Percentiles rank a stretch among this genome's conserved stretches.
Conservation (phyloP, 2,329 filamentous ascomycete genomes). For the Cercospora sojina region DNA sequence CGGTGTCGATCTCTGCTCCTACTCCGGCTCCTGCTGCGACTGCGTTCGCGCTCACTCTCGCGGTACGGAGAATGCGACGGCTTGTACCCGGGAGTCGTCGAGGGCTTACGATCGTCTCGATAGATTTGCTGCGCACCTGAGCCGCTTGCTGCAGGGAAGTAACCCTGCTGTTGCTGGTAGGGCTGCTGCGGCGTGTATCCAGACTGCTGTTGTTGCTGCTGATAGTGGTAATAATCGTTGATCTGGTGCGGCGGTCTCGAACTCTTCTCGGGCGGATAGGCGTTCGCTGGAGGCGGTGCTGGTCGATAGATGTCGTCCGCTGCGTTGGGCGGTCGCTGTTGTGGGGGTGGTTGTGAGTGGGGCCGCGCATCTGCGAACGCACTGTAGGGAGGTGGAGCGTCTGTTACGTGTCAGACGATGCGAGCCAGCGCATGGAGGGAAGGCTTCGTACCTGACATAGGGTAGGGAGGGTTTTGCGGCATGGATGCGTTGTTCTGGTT, state of each 20-base stretch:
- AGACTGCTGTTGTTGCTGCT: constrained; percentile 23
- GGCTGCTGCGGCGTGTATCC: constrained; percentile 16
- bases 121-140: constrained; percentile 21
- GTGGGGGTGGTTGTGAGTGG: constrained; percentile 34
- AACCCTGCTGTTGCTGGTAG: constrained; percentile 7
- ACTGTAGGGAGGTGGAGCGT: constrained; percentile 35
- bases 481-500: constrained; percentile 13
- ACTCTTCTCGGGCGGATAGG: constrained; percentile 21
- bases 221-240: constrained; percentile 14
- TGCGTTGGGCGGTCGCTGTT: constrained; percentile 22
- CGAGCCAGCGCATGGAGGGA: not conserved
- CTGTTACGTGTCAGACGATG: constrained; percentile 11
- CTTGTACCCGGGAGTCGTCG: constrained; percentile 20
- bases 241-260: constrained; percentile 18
- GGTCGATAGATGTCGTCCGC: constrained; percentile 26
- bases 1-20: constrained; percentile 20
- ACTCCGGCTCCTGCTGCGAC: constrained; percentile 27
- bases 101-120: constrained; percentile 16
- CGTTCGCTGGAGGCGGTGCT: constrained; percentile 25
- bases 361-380: constrained; percentile 28
- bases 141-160: not conserved
- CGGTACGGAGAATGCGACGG: constrained; percentile 22
- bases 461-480: constrained; percentile 30
- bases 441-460: constrained; percentile 22
- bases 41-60: constrained; percentile 20